Evolutionary conservation across 352 stramenopile genomes (phyloP), one percentile per base, ranked within the genome.

Genomic region (Globisporangium radiosum): DNA sequence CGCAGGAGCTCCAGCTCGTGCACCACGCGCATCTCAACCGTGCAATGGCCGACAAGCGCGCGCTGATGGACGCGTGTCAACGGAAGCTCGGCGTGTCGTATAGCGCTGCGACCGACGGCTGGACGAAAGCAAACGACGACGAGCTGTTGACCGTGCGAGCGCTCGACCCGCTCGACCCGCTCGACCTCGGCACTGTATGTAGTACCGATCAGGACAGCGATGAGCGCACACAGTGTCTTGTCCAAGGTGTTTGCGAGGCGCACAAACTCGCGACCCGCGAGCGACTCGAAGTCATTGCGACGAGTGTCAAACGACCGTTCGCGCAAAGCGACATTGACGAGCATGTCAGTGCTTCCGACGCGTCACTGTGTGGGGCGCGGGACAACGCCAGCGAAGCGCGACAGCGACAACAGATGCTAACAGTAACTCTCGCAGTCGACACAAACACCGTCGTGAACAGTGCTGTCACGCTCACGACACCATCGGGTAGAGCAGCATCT

Each of bases 1-100:
- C 62, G 5, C 73, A 82, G 9, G 69, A 82, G 50, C 64, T 80
- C 19, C 73, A 75, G 45, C 42, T 80, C 3, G 37, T 65, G 38
- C 73, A 80, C 37, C 68, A 76, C 9, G 47, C 33, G 0, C 73
- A 82, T 17, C 44, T 76, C 9, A 76, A 54, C 3, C 38, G 61
- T 13, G 54, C 63, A 11, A 62, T 82, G 5, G 69, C 74, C 47
- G 47, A 69, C 39, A 82, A 82, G 62, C 73, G 70, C 52, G 7
- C 8, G 1, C 36, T 82, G 11, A n/a, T 78, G 14, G 25, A 51
- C 1, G 39, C 54, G 15, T 77, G 60, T 54, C 43, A 73, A 47
- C 51, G 65, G n/a, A 64, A 65, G 40, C 71, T 65, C 47, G 61
- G 66, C 10, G 48, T 48, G 9, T 54, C 47, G 1, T 75, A 63